A percentile compares a stretch with the other conserved stretches of the same genome.
phyloP scores from a whole-genome alignment of 129 eudicot genomes.

The Escallonia herrerae region DNA sequence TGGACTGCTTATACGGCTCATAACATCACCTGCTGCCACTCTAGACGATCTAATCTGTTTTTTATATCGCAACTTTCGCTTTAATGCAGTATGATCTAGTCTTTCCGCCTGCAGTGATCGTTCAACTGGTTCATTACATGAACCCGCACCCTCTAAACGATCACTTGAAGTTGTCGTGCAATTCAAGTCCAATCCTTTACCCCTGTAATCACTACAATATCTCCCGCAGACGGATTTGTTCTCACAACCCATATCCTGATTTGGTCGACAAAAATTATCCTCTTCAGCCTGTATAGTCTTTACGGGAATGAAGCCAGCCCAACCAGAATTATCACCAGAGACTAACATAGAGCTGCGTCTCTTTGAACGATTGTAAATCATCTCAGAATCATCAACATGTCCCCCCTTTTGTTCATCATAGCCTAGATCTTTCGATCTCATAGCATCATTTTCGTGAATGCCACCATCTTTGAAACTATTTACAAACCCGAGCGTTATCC shows the following conservation, averaged over 20 bases:
- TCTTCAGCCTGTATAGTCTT: constrained; percentile 18
- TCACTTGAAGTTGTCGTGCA: constrained; percentile 41
- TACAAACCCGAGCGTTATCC: constrained; percentile 50
- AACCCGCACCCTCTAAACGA: constrained; percentile 45
- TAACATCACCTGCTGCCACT: constrained; percentile 47
- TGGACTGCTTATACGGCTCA: constrained; percentile 64
- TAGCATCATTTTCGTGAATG: constrained; percentile 11
- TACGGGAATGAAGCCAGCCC: constrained; percentile 12
- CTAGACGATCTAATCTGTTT: constrained; percentile 33
- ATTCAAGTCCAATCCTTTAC: constrained; percentile 28
- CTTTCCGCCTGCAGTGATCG: constrained; percentile 28
- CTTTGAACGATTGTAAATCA: constrained; percentile 21
- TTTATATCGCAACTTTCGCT: constrained; percentile 24
- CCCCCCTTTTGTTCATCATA: constrained; percentile 29
- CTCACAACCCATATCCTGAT: constrained; percentile 25
- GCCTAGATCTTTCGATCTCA: constrained; percentile 23
- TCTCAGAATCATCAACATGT: constrained; percentile 26
- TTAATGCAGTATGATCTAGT: constrained; percentile 21
- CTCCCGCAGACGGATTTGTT: constrained; percentile 32
- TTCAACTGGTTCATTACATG: constrained; percentile 58
- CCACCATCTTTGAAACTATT: constrained; percentile 16
- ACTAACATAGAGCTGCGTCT: constrained; percentile 21
- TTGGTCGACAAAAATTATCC: constrained; percentile 17
- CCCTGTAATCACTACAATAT: constrained; percentile 28
- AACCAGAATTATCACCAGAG: constrained; percentile 16